Conservation (phyloP, 2,329 filamentous ascomycete genomes). For the Coniella vitis region DNA sequence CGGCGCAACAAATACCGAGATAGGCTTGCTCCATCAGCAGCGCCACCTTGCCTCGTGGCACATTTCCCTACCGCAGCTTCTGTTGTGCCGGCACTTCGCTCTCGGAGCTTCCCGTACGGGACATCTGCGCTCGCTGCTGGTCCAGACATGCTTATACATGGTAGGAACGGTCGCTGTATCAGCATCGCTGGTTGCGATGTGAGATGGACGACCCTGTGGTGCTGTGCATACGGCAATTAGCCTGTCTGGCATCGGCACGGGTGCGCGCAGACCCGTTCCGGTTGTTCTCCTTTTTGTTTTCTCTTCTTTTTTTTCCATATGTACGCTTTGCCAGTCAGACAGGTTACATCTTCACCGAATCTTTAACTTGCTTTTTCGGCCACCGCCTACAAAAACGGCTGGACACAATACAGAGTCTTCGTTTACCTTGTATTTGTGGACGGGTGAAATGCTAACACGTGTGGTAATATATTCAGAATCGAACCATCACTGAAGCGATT, state of each 20-base stretch:
- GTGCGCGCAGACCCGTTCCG: too few relatives aligned
- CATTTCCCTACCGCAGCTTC: background rate
- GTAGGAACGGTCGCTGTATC: background rate
- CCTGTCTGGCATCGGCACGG: too few relatives aligned
- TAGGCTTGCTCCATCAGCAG: constrained; percentile 9
- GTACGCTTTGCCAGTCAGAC: background rate
- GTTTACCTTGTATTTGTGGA: too few relatives aligned
- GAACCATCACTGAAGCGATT: too few relatives aligned
- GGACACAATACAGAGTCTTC: background rate
- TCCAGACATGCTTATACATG: background rate
- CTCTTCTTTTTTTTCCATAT: too few relatives aligned
- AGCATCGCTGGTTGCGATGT: background rate
- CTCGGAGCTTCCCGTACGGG: background rate
- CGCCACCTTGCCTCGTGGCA: constrained; percentile 14
- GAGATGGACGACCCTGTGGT: too few relatives aligned
- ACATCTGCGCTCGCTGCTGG: background rate
- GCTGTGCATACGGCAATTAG: too few relatives aligned
- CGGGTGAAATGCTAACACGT: too few relatives aligned
- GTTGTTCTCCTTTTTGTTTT: too few relatives aligned
- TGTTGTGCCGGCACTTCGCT: background rate
- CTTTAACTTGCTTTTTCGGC: background rate
- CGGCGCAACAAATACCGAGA: constrained; percentile 1
- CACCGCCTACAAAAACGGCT: background rate
- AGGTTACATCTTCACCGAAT: background rate
- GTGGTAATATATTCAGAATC: too few relatives aligned